Conservation (phyloP, 495 filamentous ascomycete genomes). For the Xylaria intraflava region DNA sequence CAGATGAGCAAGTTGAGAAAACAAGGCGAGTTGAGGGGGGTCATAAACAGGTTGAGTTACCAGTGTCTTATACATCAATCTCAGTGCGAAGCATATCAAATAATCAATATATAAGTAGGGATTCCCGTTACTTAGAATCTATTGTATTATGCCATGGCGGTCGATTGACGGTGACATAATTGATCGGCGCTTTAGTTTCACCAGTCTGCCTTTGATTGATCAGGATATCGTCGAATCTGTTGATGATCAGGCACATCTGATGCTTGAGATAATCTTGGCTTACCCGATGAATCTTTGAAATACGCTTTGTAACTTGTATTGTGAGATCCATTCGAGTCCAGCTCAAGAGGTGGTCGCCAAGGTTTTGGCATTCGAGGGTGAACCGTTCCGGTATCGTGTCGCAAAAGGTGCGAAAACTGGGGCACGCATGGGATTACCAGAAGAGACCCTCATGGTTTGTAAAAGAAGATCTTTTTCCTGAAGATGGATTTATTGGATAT, state of each 20-base stretch:
- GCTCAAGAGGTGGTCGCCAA: slow-evolving; percentile 28
- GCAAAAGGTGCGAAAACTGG: slow-evolving; percentile 24
- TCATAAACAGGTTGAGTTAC: too few relatives aligned
- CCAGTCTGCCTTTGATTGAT: slow-evolving; percentile 22
- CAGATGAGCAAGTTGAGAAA: too few relatives aligned
- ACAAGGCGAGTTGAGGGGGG: too few relatives aligned
- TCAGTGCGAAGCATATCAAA: too few relatives aligned
- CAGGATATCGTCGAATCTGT: slow-evolving; percentile 32
- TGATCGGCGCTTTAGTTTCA: too few relatives aligned
- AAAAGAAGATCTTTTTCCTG: too few relatives aligned
- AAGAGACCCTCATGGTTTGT: slow-evolving; percentile 24
- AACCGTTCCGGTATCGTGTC: slow-evolving; percentile 32
- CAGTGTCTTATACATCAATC: too few relatives aligned
- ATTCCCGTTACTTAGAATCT: slow-evolving; percentile 27
- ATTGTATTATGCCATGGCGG: slow-evolving; percentile 27
- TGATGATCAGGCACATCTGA: slow-evolving; percentile 17
- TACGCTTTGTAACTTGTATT: slow-evolving; percentile 25
- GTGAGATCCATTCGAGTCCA: slow-evolving; percentile 29
- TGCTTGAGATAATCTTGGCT: neutral
- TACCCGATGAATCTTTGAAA: slow-evolving; percentile 34
- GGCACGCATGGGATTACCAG: slow-evolving; percentile 16
- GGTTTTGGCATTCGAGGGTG: slow-evolving; percentile 34
- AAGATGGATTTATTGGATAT: too few relatives aligned
- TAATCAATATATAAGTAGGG: too few relatives aligned
- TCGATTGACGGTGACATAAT: too few relatives aligned